Conservation (phyloP, 805 yeast species). For the Metschnikowia continentalis region DNA sequence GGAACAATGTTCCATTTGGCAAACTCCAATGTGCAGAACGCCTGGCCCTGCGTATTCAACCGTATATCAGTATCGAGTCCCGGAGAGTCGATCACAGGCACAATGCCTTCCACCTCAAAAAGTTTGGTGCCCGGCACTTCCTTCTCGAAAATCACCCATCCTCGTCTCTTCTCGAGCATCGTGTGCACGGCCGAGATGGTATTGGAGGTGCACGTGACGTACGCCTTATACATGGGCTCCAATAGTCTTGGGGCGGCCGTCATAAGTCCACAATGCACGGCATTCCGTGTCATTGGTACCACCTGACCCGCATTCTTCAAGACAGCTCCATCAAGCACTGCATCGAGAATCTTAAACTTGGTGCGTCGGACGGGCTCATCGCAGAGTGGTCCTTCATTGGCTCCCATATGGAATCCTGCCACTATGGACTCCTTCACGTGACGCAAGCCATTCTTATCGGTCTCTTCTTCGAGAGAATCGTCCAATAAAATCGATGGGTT, state of each 20-base stretch:
- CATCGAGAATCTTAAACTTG: conserved; percentile 66
- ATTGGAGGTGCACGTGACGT: conserved; percentile 49
- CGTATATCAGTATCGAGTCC: conserved; percentile 88
- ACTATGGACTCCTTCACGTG: conserved; percentile 51
- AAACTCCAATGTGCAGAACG: conserved; percentile 63
- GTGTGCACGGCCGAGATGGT: conserved; percentile 47
- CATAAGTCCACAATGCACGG: conserved; percentile 76
- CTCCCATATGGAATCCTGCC: conserved; percentile 83
- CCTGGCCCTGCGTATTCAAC: conserved; percentile 72
- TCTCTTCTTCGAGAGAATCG: conserved; percentile 70
- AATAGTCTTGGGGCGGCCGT: conserved; percentile 73
- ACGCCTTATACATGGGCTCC: conserved; percentile 74
- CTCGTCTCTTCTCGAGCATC: conserved; percentile 63
- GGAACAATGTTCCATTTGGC: conserved; percentile 76
- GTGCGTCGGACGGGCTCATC: conserved; percentile 74
- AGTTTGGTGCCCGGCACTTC: conserved; percentile 75
- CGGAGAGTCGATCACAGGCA: conserved; percentile 87
- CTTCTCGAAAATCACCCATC: conserved; percentile 40
- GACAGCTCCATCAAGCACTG: conserved; percentile 43
- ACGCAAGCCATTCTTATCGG: conserved; percentile 49
- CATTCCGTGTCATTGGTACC: conserved; percentile 77
- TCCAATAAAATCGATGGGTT: conserved; percentile 56
- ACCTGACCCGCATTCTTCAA: conserved; percentile 64
- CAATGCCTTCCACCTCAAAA: conserved; percentile 51
- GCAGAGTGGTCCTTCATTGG: conserved; percentile 86